Evolutionary conservation across 352 stramenopile species (phyloP).

Genomic region (Pythium graminicola): DNA sequence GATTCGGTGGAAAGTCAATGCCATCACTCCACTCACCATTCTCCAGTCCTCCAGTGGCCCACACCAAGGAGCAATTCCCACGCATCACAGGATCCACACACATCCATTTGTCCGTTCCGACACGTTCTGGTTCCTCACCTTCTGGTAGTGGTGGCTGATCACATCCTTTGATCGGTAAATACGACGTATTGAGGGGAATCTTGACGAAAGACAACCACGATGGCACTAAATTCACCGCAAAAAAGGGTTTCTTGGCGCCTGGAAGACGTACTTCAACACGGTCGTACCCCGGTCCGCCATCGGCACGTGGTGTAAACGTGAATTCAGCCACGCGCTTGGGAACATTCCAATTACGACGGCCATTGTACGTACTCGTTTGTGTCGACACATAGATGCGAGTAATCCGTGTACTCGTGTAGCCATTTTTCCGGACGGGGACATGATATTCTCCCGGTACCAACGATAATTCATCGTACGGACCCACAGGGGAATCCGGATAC

Average conservation of each 20-base stretch:
- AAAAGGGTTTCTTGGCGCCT: constrained; percentile 4
- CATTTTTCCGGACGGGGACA: background rate
- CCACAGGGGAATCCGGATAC: constrained; percentile 2
- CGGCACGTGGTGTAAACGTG: background rate
- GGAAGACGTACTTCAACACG: constrained; percentile 5
- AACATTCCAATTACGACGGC: constrained; percentile 11
- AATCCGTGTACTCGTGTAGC: background rate
- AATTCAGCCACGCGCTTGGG: constrained; percentile 9
- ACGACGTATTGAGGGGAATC: background rate
- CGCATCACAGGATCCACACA: background rate
- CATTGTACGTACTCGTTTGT: background rate
- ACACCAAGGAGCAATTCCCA: constrained; percentile 3
- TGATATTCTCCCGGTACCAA: background rate
- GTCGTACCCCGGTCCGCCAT: background rate
- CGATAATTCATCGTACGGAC: constrained; percentile 7
- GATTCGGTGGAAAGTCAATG: background rate
- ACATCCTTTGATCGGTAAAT: background rate
- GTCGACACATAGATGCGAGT: constrained; percentile 14
- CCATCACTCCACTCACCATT: constrained; percentile 9
- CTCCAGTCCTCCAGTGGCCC: background rate
- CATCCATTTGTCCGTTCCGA: constrained; percentile 3
- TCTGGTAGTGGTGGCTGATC: constrained; percentile 7
- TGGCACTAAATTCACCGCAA: constrained; percentile 3
- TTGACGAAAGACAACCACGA: constrained; percentile 2
- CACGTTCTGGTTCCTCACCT: constrained; percentile 7